Conservation (phyloP, 768 basidiomycete species). For the Tricholoma sp. region DNA sequence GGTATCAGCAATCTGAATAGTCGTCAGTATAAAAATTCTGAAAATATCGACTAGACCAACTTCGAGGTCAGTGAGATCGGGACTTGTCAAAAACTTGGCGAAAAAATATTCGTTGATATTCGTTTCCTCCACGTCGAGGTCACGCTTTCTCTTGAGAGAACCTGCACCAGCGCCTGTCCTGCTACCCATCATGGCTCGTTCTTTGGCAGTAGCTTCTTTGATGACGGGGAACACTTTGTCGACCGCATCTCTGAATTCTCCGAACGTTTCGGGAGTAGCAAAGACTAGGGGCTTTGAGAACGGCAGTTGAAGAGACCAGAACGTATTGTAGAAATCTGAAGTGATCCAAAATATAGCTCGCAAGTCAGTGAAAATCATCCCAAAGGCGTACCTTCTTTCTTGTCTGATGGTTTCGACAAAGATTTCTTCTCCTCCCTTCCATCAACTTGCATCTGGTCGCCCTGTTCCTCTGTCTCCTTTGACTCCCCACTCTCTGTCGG, state of each 20-base stretch:
- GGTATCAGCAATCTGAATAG: slow-evolving; percentile 73
- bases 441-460: slow-evolving; percentile 64
- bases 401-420: slow-evolving; percentile 28
- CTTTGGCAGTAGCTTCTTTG: slow-evolving; percentile 82
- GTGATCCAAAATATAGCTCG: neutral
- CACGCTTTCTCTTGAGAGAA: slow-evolving; percentile 63
- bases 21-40: slow-evolving; percentile 1
- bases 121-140: slow-evolving; percentile 49
- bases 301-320: slow-evolving; percentile 84
- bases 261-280: slow-evolving; percentile 47
- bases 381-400: slow-evolving; percentile 54
- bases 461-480: slow-evolving; percentile 24
- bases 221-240: slow-evolving; percentile 73
- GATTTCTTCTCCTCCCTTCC: slow-evolving; percentile 31
- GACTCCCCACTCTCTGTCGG: slow-evolving; percentile 19
- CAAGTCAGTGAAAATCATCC: neutral
- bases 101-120: slow-evolving; percentile 78
- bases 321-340: slow-evolving; percentile 76
- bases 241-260: slow-evolving; percentile 65
- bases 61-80: slow-evolving; percentile 84
- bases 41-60: slow-evolving; percentile 32
- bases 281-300: slow-evolving; percentile 82
- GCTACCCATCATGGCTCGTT: slow-evolving; percentile 84
- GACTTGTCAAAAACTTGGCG: slow-evolving; percentile 88
- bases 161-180: slow-evolving; percentile 36